Evolutionary conservation across 2,329 filamentous ascomycete genomes (phyloP).

Genomic region (Colletotrichum australisinense): DNA sequence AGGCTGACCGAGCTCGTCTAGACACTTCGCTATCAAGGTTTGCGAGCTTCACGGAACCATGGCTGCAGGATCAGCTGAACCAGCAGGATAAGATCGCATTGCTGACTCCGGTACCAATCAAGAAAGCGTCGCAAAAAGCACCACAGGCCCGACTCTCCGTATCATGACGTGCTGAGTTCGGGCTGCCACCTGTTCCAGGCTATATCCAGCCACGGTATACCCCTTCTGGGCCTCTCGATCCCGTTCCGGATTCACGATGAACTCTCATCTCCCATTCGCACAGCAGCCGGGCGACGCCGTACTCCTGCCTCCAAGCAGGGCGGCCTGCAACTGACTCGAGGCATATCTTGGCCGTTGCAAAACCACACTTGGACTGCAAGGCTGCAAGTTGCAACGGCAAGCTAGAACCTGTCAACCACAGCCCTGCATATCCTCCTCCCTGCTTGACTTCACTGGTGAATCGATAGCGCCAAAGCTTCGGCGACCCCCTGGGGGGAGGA

Average conservation of each 20-base stretch:
- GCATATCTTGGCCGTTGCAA: neutral
- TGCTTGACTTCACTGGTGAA: neutral
- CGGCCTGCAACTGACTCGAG: neutral
- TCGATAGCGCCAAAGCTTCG: conserved; percentile 31
- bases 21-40: neutral
- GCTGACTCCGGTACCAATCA: too few relatives aligned
- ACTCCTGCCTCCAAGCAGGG: neutral
- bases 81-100: neutral
- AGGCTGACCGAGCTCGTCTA: neutral
- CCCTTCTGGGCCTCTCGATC: neutral
- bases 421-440: neutral
- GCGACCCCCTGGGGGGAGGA: conserved; percentile 14
- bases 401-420: neutral
- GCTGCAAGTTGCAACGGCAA: neutral
- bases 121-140: neutral
- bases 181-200: neutral
- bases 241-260: neutral
- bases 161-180: neutral
- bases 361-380: neutral
- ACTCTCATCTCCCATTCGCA: neutral
- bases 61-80: neutral
- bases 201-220: neutral
- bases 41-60: neutral
- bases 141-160: neutral
- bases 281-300: neutral